phyloP scores from a whole-genome alignment of 2,329 filamentous ascomycete genomes.

The Eurotiales sp. region DNA sequence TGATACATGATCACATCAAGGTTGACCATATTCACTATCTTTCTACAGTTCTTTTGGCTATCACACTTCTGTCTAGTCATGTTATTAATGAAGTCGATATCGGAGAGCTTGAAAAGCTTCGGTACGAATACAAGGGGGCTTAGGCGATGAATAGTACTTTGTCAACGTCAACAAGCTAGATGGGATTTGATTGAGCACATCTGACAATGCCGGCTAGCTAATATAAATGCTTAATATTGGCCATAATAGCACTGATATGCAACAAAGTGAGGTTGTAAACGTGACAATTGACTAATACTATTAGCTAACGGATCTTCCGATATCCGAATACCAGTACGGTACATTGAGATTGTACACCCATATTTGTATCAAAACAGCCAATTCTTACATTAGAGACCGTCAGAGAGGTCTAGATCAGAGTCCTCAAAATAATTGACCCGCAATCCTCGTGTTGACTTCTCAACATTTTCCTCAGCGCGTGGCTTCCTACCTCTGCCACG shows the following conservation, averaged over 20 bases:
- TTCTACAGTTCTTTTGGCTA: conserved; percentile 30
- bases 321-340: neutral
- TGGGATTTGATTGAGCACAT: no score
- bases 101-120: conserved; percentile 33
- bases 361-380: neutral
- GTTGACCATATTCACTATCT: neutral
- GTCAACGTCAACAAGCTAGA: neutral
- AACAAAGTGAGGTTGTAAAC: neutral
- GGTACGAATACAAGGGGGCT: conserved; percentile 42
- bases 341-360: neutral
- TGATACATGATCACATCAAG: neutral
- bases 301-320: neutral
- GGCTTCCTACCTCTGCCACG: conserved; percentile 11
- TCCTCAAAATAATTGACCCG: conserved; percentile 17
- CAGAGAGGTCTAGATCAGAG: conserved; percentile 11
- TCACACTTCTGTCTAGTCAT: conserved; percentile 29
- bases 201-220: no score
- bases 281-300: neutral
- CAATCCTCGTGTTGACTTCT: conserved; percentile 10
- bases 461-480: neutral
- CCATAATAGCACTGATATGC: neutral
- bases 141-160: conserved; percentile 16
- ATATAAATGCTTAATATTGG: no score
- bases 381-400: conserved; percentile 1
- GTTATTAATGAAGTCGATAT: conserved; percentile 39